Evolutionary conservation across 225 moss, liverwort and hornwort species (phyloP).

Genomic region (Sphagnum contortum): DNA sequence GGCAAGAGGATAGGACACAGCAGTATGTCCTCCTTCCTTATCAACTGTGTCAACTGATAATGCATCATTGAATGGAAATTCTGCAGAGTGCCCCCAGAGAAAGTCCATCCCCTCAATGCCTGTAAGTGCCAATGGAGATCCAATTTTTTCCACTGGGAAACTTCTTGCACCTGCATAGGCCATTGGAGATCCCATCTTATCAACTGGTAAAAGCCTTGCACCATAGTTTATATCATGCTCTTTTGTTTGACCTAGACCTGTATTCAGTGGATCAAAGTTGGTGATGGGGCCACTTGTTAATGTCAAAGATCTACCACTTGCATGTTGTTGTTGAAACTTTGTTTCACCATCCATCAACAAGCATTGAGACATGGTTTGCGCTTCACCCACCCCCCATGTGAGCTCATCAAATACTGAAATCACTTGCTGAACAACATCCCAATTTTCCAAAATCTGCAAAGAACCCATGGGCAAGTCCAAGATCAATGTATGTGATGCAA

Average conservation of each 20-base stretch:
- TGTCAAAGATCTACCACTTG: slow-evolving; percentile 26
- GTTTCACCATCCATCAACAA: slow-evolving; percentile 35
- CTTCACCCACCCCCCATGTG: slow-evolving; percentile 27
- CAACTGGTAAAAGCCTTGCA: slow-evolving; percentile 20
- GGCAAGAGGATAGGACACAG: slow-evolving; percentile 18
- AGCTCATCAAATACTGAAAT: slow-evolving; percentile 48
- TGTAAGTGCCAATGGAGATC: slow-evolving; percentile 35
- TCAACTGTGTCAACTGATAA: slow-evolving; percentile 26
- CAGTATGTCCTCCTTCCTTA: slow-evolving; percentile 28
- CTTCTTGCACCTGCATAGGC: neutral
- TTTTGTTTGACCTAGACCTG: slow-evolving; percentile 27
- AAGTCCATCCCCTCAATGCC: slow-evolving; percentile 37
- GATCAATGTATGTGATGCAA: too few species aligned
- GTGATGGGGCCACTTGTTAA: slow-evolving; percentile 17
- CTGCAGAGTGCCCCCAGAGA: slow-evolving; percentile 25
- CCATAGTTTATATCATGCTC: slow-evolving; percentile 25
- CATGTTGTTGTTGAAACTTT: slow-evolving; percentile 24
- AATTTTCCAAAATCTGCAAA: slow-evolving; percentile 35
- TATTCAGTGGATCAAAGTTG: slow-evolving; percentile 23
- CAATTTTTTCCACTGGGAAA: slow-evolving; percentile 18
- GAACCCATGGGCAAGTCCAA: too few species aligned
- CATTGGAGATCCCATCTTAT: slow-evolving; percentile 13
- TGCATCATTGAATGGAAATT: slow-evolving; percentile 32
- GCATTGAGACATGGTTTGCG: slow-evolving; percentile 31
- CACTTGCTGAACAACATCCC: slow-evolving; percentile 39